phyloP scores from a whole-genome alignment of 805 yeast species.

The Teunomyces lycoperdinae region DNA sequence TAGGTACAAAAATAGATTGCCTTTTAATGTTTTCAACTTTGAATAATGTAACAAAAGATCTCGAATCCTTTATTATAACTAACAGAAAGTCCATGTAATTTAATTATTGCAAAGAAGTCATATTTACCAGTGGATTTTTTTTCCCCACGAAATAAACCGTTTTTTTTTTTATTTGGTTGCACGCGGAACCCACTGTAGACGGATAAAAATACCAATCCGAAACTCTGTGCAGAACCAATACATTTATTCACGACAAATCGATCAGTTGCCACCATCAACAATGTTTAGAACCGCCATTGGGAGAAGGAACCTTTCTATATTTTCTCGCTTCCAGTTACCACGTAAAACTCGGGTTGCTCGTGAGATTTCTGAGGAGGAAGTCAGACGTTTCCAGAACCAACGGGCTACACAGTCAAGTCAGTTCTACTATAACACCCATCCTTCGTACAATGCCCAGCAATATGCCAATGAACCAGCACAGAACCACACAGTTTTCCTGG shows the following conservation, averaged over 20 bases:
- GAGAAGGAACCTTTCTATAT: not conserved
- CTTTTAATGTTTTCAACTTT: not conserved
- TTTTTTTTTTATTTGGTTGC: too few species aligned
- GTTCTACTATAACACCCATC: constrained; percentile 27
- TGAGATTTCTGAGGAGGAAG: constrained; percentile 38
- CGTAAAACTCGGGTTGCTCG: constrained; percentile 19
- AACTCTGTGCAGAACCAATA: not conserved
- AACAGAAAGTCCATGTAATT: too few species aligned
- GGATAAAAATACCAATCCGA: too few species aligned
- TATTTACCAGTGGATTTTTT: not conserved
- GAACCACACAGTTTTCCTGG: constrained; percentile 28
- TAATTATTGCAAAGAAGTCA: not conserved
- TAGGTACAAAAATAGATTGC: not conserved
- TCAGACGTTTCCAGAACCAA: constrained; percentile 15
- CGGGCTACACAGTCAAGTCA: constrained; percentile 8
- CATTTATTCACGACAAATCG: not conserved
- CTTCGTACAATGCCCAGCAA: constrained; percentile 22
- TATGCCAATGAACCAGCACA: constrained; percentile 26
- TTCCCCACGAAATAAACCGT: too few species aligned
- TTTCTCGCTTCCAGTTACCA: not conserved
- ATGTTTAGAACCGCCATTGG: not conserved
- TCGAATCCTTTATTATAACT: too few species aligned
- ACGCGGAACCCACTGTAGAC: not conserved
- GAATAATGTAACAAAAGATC: too few species aligned
- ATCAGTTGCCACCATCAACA: not conserved